These are phyloP conservation scores for Grifola frondosa DNA, from an alignment of 1,284 basidiomycete genomes.

Conservation along the genomic window DNA sequence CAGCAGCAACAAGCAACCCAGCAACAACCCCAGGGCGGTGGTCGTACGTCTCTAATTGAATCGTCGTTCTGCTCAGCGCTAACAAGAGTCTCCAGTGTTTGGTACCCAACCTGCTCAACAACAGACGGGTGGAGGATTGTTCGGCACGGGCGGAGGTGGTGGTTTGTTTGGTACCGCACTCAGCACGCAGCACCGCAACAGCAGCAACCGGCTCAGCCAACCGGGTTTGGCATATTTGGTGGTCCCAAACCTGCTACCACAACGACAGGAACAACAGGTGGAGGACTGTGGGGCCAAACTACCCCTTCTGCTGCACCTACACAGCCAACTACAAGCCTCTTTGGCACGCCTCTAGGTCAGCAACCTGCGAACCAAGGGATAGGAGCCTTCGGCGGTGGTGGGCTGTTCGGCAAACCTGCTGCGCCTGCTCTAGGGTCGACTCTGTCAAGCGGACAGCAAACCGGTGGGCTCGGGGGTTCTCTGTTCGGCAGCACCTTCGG, in stretches of 20 bases:
- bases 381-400: conserved; percentile 35
- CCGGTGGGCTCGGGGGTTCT: conserved; percentile 38
- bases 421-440: conserved; percentile 34
- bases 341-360: conserved; percentile 43
- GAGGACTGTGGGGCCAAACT: conserved; percentile 43
- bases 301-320: conserved; percentile 23
- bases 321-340: conserved; percentile 33
- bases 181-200: conserved; percentile 25
- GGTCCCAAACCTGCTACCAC: conserved; percentile 31
- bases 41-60: conserved; percentile 17
- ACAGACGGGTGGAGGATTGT: conserved; percentile 11
- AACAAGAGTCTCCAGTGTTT: conserved; percentile 20
- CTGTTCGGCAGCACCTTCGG: conserved; percentile 48
- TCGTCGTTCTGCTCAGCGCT: not conserved
- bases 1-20: conserved; percentile 30
- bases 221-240: conserved; percentile 29
- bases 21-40: conserved; percentile 13
- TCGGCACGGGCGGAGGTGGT: conserved; percentile 23
- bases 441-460: conserved; percentile 40
- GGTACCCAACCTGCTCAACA: conserved; percentile 25
- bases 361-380: conserved; percentile 32
- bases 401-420: conserved; percentile 46
- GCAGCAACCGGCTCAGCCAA: conserved; percentile 31
- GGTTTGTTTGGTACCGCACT: conserved; percentile 40
- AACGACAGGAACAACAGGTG: conserved; percentile 26